Base-by-base conservation (phyloP, 2,329 filamentous ascomycete genomes). In the Fusarium sp. region DNA sequence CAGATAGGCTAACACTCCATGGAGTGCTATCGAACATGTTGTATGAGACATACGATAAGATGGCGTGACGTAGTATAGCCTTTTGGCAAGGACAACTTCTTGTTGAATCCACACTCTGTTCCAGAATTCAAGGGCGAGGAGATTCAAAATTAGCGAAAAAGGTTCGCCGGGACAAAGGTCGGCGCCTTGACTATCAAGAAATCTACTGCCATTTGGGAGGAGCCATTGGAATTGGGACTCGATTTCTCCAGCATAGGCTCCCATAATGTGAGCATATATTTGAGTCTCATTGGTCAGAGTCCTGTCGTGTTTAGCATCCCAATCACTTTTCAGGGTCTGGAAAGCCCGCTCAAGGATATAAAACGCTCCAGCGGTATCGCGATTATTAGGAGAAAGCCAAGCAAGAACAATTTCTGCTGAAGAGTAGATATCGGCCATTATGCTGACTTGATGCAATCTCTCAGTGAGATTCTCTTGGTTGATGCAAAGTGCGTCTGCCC, bases 401-500 rank as follows among this genome's bases (percentile, higher is more conserved):
- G 35, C 46, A 16, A 65, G n/a, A 13, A 46, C 35, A 24, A 39
- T 41, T 0, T 24, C 33, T 1, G 58, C 61, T 5, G 33, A 39
- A 8, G 43, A 39, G 6, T 63, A 50, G 7, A 64, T 39, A 3
- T 37, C 18, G 0, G 24, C 26, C 61, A 64, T 64, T 16, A 63
- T 9, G 2, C 4, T 2, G 3, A 63, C 61, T 20, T 63, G 58
- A 1, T 38, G n/a, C 0, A 15, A n/a, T 8, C 15, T 63, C 7
- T 64, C 43, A 0, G 3, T 3, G 0, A 3, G 1, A 13, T 60
- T 56, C 1, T n/a, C 1, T 29, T 63, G 56, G 7, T 61, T 60
- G 39, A 63, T 63, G 2, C 56, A 43, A 0, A 60, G 2, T 0
- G 47, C 47, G 41, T 63, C 56, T 2, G 35, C 41, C 59, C 47